Percentiles rank a stretch among this genome's conserved stretches.
These are phyloP conservation scores for Stephania cephalantha DNA, from an alignment of 164 flowering plant genomes.

Conservation along the genomic window DNA sequence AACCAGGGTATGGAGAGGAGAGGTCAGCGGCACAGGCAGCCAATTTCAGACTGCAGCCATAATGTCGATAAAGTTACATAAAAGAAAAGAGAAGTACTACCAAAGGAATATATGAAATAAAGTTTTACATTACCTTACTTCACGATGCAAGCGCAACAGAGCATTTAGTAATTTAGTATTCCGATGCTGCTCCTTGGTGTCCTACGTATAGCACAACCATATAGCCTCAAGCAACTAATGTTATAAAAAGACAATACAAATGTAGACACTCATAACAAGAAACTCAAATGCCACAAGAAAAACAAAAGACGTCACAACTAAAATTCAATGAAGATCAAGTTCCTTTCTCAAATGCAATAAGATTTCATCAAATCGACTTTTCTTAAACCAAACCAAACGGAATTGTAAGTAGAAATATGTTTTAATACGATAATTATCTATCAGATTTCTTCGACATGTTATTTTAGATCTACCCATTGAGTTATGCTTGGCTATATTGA, in stretches of 20 bases:
- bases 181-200: conserved; percentile 78
- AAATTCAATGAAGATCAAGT: too few species aligned
- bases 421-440: too few species aligned
- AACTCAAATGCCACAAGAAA: too few species aligned
- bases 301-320: too few species aligned
- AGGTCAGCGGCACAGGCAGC: conserved; percentile 85
- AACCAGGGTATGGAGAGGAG: conserved; percentile 60
- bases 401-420: too few species aligned
- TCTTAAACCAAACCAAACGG: too few species aligned
- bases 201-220: conserved; percentile 32
- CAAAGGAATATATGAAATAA: neutral
- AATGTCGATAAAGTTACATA: conserved; percentile 6
- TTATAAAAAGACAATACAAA: neutral
- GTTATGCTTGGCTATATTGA: too few species aligned
- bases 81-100: neutral
- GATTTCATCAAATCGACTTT: too few species aligned
- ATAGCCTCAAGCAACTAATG: neutral
- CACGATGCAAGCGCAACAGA: conserved; percentile 76
- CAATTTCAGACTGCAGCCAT: conserved; percentile 72
- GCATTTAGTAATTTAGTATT: conserved; percentile 85
- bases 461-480: too few species aligned
- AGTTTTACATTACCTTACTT: conserved; percentile 62
- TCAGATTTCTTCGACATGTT: too few species aligned
- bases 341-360: too few species aligned
- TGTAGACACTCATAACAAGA: neutral